phyloP scores from a whole-genome alignment of 2,329 filamentous ascomycete genomes.

The Sporothrix dimorphospora region DNA sequence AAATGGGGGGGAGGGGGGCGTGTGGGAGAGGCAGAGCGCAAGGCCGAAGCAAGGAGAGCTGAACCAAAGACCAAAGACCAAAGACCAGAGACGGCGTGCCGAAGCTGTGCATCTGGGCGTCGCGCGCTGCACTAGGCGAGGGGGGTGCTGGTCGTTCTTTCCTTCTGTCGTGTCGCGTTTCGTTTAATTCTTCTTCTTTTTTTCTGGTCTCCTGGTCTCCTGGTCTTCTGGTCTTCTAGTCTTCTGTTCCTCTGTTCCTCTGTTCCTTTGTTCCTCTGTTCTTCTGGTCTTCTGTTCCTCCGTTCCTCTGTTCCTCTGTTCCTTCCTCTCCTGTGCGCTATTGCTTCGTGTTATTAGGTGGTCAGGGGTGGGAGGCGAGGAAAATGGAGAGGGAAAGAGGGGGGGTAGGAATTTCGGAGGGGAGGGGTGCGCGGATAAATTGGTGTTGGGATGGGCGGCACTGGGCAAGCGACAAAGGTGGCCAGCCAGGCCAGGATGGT shows the following conservation, averaged over 20 bases:
- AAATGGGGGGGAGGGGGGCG: slow-evolving; percentile 6
- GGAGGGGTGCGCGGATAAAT: slow-evolving; percentile 20
- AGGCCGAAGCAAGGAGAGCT: slow-evolving; percentile 21
- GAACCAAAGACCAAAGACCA: slow-evolving; percentile 18
- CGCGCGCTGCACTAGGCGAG: slow-evolving; percentile 26
- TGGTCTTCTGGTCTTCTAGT: not conserved
- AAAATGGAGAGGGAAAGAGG: not conserved
- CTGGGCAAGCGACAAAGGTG: slow-evolving; percentile 19
- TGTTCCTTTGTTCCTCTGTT: slow-evolving; percentile 14
- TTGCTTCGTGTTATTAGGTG: not conserved
- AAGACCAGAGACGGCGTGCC: slow-evolving; percentile 26
- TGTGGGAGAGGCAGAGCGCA: slow-evolving; percentile 5
- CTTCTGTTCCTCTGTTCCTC: slow-evolving; percentile 13
- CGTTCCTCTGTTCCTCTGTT: not conserved
- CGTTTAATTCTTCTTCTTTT: slow-evolving; percentile 2
- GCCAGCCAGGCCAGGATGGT: not conserved
- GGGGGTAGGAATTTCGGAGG: not conserved
- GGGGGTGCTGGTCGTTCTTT: slow-evolving; percentile 15
- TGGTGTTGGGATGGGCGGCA: slow-evolving; percentile 24
- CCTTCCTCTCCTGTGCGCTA: not conserved
- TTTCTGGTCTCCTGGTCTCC: not conserved
- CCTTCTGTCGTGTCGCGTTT: slow-evolving; percentile 15
- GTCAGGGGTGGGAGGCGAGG: slow-evolving; percentile 22
- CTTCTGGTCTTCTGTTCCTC: not conserved
- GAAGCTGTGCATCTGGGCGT: slow-evolving; percentile 29